phyloP scores from a whole-genome alignment of 805 yeast genomes.

The Saturnispora kantuleensis region DNA sequence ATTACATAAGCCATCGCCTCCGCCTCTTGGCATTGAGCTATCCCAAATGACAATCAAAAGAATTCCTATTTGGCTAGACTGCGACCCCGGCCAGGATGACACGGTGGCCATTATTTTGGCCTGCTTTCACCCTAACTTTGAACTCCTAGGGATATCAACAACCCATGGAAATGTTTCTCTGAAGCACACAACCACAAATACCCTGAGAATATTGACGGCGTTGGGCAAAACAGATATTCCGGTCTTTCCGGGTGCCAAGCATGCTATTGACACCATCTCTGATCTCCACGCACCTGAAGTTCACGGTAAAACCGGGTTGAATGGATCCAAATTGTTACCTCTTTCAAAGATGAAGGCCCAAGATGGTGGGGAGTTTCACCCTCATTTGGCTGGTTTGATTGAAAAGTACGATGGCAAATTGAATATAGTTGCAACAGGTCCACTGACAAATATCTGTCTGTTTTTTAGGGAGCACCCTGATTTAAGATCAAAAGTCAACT shows the following conservation, averaged over 20 bases:
- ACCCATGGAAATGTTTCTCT: constrained; percentile 65
- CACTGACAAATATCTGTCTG: constrained; percentile 61
- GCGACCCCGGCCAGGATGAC: constrained; percentile 92
- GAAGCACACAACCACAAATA: constrained; percentile 56
- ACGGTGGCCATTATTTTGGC: constrained; percentile 65
- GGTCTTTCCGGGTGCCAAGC: constrained; percentile 56
- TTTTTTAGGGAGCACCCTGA: constrained; percentile 49
- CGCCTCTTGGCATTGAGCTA: background rate
- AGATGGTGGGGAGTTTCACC: constrained; percentile 17
- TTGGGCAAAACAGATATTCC: constrained; percentile 42
- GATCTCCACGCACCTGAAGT: constrained; percentile 45
- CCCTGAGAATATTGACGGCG: constrained; percentile 57
- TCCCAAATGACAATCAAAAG: constrained; percentile 4
- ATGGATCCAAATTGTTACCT: constrained; percentile 60
- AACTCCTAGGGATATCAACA: constrained; percentile 61
- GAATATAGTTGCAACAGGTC: constrained; percentile 64
- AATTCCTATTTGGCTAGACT: constrained; percentile 78
- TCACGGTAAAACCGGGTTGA: constrained; percentile 70
- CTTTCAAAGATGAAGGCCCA: constrained; percentile 27
- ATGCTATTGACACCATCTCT: constrained; percentile 45
- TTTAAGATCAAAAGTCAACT: constrained; percentile 36
- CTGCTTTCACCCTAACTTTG: constrained; percentile 46
- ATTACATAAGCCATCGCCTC: background rate
- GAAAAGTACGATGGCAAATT: constrained; percentile 36
- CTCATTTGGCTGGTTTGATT: constrained; percentile 16